These are phyloP conservation scores for Hortiboletus campestris DNA, from an alignment of 768 basidiomycete species.

Conservation along the genomic window DNA sequence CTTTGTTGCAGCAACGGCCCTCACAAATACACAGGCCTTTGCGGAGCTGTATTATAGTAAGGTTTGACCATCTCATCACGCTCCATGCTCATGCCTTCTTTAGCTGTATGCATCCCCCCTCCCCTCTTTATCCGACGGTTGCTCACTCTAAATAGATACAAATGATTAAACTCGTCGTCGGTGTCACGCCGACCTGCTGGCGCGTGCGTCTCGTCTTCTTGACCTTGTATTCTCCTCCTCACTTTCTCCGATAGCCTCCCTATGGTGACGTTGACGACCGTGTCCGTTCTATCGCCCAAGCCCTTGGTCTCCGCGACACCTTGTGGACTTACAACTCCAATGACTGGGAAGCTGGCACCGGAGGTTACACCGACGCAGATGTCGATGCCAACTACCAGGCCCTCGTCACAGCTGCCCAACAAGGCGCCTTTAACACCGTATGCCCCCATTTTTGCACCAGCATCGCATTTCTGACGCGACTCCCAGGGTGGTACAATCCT, in stretches of 20 bases:
- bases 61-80: conserved; percentile 12
- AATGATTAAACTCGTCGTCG: conserved; percentile 52
- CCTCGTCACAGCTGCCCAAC: conserved; percentile 47
- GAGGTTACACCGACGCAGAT: conserved; percentile 40
- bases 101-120: conserved; percentile 23
- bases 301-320: conserved; percentile 66
- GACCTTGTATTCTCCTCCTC: background rate
- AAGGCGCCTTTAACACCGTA: conserved; percentile 42
- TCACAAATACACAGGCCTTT: conserved; percentile 63
- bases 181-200: conserved; percentile 62
- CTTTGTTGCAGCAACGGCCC: conserved; percentile 46
- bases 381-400: conserved; percentile 54
- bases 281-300: conserved; percentile 65
- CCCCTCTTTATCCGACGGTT: background rate
- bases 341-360: conserved; percentile 67
- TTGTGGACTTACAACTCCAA: conserved; percentile 71
- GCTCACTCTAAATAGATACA: conserved; percentile 37
- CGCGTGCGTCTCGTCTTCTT: conserved; percentile 36
- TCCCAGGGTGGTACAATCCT: conserved; percentile 49
- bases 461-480: background rate
- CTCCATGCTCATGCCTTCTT: conserved; percentile 1
- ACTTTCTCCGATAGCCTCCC: conserved; percentile 43
- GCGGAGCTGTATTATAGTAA: conserved; percentile 76
- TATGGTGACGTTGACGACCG: conserved; percentile 74
- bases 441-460: background rate